Conservation (phyloP, 345 rosid species). For the Chamaenerion angustifolium region DNA sequence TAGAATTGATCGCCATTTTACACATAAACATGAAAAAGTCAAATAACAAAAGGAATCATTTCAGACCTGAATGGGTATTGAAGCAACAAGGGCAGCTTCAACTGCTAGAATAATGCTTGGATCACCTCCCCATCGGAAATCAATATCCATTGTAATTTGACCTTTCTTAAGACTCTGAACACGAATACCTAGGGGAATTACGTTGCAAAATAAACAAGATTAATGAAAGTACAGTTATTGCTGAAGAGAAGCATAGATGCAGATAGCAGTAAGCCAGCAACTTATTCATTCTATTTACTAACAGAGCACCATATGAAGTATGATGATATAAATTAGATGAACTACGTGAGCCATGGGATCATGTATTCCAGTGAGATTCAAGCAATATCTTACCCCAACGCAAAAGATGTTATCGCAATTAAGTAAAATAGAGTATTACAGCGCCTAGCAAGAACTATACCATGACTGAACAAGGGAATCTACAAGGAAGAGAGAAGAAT, state of each 20-base stretch:
- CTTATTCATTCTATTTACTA: too few relatives aligned
- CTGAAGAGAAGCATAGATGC: background rate
- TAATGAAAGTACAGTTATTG: conserved; percentile 1
- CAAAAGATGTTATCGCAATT: too few relatives aligned
- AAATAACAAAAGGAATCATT: background rate
- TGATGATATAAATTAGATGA: too few relatives aligned
- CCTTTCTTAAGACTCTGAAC: conserved; percentile 96
- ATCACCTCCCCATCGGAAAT: conserved; percentile 98
- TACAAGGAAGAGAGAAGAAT: background rate
- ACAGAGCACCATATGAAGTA: too few relatives aligned
- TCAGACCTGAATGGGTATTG: conserved; percentile 92
- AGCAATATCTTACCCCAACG: too few relatives aligned
- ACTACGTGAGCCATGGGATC: too few relatives aligned
- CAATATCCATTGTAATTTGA: conserved; percentile 91
- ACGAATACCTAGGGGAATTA: conserved; percentile 56
- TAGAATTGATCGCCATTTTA: too few relatives aligned
- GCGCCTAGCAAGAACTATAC: background rate
- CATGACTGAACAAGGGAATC: background rate
- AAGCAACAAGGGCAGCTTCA: conserved; percentile 89
- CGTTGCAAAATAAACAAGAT: background rate
- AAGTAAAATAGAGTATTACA: too few relatives aligned
- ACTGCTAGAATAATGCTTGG: conserved; percentile 91
- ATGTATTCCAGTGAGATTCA: too few relatives aligned
- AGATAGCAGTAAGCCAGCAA: conserved; percentile 1
- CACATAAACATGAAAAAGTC: background rate